These are phyloP conservation scores for Peronosclerospora sorghi DNA, from an alignment of 352 stramenopile genomes.

Conservation along the genomic window DNA sequence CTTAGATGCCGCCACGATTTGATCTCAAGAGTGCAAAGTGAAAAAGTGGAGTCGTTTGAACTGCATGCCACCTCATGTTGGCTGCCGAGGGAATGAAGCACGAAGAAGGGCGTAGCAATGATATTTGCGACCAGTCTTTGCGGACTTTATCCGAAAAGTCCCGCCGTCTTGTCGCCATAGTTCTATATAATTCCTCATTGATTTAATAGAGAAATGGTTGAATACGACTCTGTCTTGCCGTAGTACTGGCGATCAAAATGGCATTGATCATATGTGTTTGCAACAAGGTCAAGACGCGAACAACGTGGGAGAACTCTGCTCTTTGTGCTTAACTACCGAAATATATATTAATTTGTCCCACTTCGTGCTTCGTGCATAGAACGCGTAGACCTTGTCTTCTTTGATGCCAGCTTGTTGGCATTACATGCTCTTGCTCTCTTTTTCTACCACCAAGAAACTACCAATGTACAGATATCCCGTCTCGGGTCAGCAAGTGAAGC, in stretches of 20 bases:
- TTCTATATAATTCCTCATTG: conserved; percentile 11
- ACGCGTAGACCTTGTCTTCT: neutral
- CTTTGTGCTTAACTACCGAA: conserved; percentile 12
- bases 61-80: conserved; percentile 18
- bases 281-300: too few species aligned
- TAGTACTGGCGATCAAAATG: neutral
- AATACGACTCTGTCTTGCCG: neutral
- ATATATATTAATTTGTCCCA: too few species aligned
- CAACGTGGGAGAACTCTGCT: conserved; percentile 10
- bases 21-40: neutral
- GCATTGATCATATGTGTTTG: too few species aligned
- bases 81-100: conserved; percentile 11
- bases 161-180: conserved; percentile 18
- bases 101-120: conserved; percentile 6
- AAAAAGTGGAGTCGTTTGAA: conserved; percentile 1
- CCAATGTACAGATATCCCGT: neutral
- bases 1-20: neutral
- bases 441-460: neutral
- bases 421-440: neutral
- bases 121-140: conserved; percentile 11
- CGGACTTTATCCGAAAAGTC: conserved; percentile 5
- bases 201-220: neutral
- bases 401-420: neutral
- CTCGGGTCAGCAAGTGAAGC: conserved; percentile 5
- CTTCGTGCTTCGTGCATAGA: too few species aligned